phyloP scores from a whole-genome alignment of 345 rosid genomes.

The Geranium rotundifolium region DNA sequence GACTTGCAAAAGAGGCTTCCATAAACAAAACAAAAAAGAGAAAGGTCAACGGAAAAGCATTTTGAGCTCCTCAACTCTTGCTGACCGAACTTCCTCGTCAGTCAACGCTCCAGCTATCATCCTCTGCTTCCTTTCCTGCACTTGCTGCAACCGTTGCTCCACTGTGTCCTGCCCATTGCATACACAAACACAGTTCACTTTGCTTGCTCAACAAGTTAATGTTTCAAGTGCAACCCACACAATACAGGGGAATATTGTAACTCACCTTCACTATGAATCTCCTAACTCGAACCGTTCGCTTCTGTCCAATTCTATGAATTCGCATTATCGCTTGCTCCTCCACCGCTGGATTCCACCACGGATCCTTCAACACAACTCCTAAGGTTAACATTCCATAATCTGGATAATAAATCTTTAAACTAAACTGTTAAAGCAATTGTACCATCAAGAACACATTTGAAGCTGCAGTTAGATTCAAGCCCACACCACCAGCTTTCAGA shows the following conservation, averaged over 20 bases:
- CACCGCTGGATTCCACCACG: conserved; percentile 75
- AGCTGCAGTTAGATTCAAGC: conserved; percentile 59
- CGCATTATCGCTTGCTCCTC: conserved; percentile 63
- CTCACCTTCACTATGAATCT: conserved; percentile 51
- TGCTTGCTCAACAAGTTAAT: not conserved
- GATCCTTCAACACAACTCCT: conserved; percentile 26
- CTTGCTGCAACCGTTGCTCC: conserved; percentile 51
- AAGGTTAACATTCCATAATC: too few relatives aligned
- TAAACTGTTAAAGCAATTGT: too few relatives aligned
- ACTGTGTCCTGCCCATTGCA: conserved; percentile 30
- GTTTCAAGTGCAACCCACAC: not conserved
- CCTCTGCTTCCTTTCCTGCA: conserved; percentile 56
- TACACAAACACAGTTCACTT: not conserved
- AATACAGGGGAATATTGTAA: conserved; percentile 1
- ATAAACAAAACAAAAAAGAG: too few relatives aligned
- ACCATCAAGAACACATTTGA: conserved; percentile 59
- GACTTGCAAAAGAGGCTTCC: too few relatives aligned
- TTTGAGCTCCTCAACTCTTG: conserved; percentile 57
- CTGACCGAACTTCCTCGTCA: conserved; percentile 51
- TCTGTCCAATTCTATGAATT: conserved; percentile 58
- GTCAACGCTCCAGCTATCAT: conserved; percentile 63
- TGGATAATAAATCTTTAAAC: too few relatives aligned
- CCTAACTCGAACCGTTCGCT: conserved; percentile 35
- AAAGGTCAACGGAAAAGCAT: conserved; percentile 41
- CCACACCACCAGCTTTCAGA: conserved; percentile 60